Conservation (phyloP, 441 rosid species). For the Kokia cookei region DNA sequence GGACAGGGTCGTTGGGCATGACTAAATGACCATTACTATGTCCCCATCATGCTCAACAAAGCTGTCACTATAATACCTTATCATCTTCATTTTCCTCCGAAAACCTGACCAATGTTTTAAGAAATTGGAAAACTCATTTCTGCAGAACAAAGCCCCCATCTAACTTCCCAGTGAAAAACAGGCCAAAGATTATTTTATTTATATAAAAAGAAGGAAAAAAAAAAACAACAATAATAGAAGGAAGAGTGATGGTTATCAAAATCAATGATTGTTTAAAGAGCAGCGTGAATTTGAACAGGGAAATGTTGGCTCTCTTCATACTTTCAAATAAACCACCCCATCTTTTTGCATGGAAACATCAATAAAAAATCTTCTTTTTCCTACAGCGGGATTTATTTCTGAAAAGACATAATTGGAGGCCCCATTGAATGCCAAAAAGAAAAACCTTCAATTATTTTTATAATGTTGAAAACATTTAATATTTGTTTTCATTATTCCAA, state of each 20-base stretch:
- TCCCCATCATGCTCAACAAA: slow-evolving; percentile 26
- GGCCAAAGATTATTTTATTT: neutral
- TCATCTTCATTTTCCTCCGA: no score
- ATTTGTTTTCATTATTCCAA: no score
- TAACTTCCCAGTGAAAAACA: neutral
- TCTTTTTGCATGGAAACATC: neutral
- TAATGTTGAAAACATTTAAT: neutral
- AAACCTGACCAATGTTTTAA: no score
- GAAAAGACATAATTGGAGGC: neutral
- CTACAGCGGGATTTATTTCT: neutral
- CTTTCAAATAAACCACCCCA: neutral
- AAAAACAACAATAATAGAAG: neutral
- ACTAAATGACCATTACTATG: slow-evolving; percentile 10
- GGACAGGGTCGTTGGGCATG: neutral
- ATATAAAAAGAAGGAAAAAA: neutral
- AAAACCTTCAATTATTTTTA: neutral
- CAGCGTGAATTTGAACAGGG: slow-evolving; percentile 32
- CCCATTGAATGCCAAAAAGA: neutral
- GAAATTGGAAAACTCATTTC: no score
- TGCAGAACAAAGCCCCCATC: no score
- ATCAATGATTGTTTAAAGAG: slow-evolving; percentile 10
- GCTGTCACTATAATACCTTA: neutral
- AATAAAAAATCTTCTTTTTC: neutral
- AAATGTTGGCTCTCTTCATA: neutral
- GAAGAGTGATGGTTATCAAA: neutral